Base-by-base conservation (phyloP, 805 yeast species). In the Barnettozyma siamensis region DNA sequence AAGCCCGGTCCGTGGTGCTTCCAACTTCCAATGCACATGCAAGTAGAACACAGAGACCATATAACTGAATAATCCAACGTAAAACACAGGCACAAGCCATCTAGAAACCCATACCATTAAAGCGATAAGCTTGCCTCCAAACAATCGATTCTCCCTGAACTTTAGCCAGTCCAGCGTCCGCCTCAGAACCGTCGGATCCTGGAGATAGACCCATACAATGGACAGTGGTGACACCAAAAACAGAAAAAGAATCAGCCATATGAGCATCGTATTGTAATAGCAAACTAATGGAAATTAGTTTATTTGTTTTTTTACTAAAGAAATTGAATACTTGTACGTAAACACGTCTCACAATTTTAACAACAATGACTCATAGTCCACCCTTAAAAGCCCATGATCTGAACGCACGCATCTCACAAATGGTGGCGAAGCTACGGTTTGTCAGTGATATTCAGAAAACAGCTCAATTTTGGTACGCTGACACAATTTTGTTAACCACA, bases 31-130 rank as follows among this genome's bases (percentile, higher is more conserved):
- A 31, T 45, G 42, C 4, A 47, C 31, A 5, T 40, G 19, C 5
- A 12, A 7, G 35, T 47, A 54, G 44, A 56, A 56, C 10, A 44
- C 28, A 9, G 23, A 10, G 1, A 46, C 41, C 34, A 56, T 27
- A 11, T 45, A 42, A 9, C 21, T 4, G 29, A 47, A 46, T 8
- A 56, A 27, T 1, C 33, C n/a, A 3, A 40, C 1, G 35, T 56
- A 56, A 1, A 56, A 20, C 6, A 39, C 21, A 3, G 59, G 59
- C 7, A 54, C 52, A 1, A 42, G 4, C 58, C 58, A 55, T 13
- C 38, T 11, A 2, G 36, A 7, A 9, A 46, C 5, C 20, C 39
- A 37, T 1, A 12, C 16, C 7, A 39, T 2, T 2, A 29, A 3
- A 1, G 21, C 23, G 13, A 49, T 18, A 2, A 51, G 35, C 5